phyloP scores from a whole-genome alignment of 257 asterid species.

The Thymus mandschuricus region DNA sequence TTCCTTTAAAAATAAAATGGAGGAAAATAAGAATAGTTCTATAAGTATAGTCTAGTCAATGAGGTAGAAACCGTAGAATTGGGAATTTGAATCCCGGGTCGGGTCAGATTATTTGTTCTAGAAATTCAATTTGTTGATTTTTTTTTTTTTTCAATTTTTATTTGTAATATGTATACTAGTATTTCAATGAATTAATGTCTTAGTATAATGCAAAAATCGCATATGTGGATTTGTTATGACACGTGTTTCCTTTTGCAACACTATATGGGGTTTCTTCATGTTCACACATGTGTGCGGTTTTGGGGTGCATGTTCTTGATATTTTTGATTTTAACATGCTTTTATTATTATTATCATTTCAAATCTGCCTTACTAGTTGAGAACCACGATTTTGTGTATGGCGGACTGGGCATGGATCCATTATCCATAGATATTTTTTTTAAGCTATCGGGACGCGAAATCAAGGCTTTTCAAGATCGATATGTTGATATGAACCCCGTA shows the following conservation, averaged over 20 bases:
- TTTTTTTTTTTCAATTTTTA: too few species aligned
- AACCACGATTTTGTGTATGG: slow-evolving; percentile 11
- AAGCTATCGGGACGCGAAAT: too few species aligned
- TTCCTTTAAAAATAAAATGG: neutral
- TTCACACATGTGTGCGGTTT: slow-evolving; percentile 32
- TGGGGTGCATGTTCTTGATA: slow-evolving; percentile 7
- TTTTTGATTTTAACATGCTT: neutral
- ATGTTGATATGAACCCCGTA: too few species aligned
- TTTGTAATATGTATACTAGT: too few species aligned
- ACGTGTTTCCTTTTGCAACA: slow-evolving; percentile 4
- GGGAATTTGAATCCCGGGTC: too few species aligned
- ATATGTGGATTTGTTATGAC: neutral
- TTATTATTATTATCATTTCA: neutral
- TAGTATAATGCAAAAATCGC: too few species aligned
- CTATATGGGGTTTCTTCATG: slow-evolving; percentile 12
- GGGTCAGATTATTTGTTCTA: too few species aligned
- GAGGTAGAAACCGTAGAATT: neutral
- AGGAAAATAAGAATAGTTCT: neutral
- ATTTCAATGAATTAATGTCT: too few species aligned
- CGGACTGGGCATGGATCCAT: neutral
- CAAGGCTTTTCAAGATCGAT: too few species aligned
- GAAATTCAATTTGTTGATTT: too few species aligned
- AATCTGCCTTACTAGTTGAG: slow-evolving; percentile 8
- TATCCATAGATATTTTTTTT: neutral
- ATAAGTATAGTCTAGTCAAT: neutral